Base-by-base conservation (phyloP, 108 stramenopile genomes). In the Cyclotella kingstonii region DNA sequence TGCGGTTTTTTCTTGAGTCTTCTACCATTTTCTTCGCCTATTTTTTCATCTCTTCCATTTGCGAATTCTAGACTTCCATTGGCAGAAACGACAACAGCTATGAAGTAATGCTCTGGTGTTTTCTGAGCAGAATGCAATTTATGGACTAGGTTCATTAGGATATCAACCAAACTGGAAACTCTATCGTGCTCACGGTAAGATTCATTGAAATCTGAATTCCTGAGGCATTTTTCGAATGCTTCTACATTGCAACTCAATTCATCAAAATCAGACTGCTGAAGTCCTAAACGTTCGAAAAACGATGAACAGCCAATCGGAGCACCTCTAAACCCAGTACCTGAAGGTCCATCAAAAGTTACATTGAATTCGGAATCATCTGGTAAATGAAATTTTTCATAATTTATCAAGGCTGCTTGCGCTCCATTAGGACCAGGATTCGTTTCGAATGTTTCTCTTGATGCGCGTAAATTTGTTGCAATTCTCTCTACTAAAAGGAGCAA, bases 61-160 rank as follows among this genome's bases (percentile, higher is more conserved):
- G 86, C 86, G 62, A 73, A 77, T 23, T 82, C 82, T 9, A 85
- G 54, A 58, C 67, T 85, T 11, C 84, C 84, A 63, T 88, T 88
- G 3, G 87, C 76, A 41, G 22, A 36, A 48, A 70, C 68, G 14
- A 56, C 58, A 46, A 70, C 63, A 47, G 82, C 73, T 41, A 74
- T 47, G 50, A 75, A 84, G 43, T 73, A 87, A 52, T 82, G 81
- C 74, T 82, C 81, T 26, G 81, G 68, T 15, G 36, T 50, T 31
- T 70, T 36, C 1, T 60, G 31, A 15, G 80, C 80, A 18, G 49
- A 17, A 38, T 29, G 51, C 54, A 84, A 54, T 31, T 71, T 75
- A 11, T 22, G 30, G 28, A 81, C 43, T 18, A 84, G 53, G 15
- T 77, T 69, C 11, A 55, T 26, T 19, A 84, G 36, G n/a, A 63